These are phyloP conservation scores for Dothiorella sarmentorum DNA, from an alignment of 2,329 filamentous ascomycete species.

Conservation along the genomic window DNA sequence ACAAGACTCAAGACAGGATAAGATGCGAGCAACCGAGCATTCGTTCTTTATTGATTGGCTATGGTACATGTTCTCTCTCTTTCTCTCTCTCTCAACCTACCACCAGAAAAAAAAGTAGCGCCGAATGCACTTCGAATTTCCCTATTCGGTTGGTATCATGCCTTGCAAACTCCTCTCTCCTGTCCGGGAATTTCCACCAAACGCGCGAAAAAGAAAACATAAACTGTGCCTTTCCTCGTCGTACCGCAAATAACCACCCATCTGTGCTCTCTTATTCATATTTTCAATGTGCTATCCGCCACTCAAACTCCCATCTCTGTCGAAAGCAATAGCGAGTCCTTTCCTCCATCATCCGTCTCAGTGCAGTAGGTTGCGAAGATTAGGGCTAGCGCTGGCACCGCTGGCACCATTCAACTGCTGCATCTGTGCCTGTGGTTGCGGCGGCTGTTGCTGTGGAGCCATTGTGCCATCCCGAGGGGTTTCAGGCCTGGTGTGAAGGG, in stretches of 20 bases:
- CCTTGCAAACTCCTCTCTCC: slow-evolving; percentile 12
- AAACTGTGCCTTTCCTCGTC: background rate
- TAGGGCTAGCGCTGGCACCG: slow-evolving; percentile 47
- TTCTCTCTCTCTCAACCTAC: background rate
- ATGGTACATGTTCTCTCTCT: slow-evolving; percentile 3
- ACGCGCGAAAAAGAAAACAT: background rate
- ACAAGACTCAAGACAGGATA: too few species aligned
- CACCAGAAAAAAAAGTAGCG: background rate
- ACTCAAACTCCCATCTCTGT: background rate
- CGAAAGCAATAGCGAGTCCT: background rate
- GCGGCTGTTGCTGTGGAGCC: slow-evolving; percentile 28
- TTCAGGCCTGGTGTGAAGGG: slow-evolving; percentile 27
- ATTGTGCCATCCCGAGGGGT: slow-evolving; percentile 35
- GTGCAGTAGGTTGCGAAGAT: slow-evolving; percentile 46
- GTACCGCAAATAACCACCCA: background rate
- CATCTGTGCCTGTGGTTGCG: slow-evolving; percentile 11
- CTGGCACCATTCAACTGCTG: slow-evolving; percentile 21
- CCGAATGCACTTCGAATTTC: slow-evolving; percentile 9
- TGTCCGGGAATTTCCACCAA: background rate
- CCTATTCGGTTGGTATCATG: slow-evolving; percentile 18
- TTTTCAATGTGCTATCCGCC: too few species aligned
- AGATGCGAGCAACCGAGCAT: background rate
- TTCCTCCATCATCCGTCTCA: slow-evolving; percentile 20
- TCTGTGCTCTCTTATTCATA: background rate
- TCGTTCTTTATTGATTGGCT: slow-evolving; percentile 4